Conservation (phyloP, 192 early-diverging fungal genomes). For the Coemansia nantahalensis region DNA sequence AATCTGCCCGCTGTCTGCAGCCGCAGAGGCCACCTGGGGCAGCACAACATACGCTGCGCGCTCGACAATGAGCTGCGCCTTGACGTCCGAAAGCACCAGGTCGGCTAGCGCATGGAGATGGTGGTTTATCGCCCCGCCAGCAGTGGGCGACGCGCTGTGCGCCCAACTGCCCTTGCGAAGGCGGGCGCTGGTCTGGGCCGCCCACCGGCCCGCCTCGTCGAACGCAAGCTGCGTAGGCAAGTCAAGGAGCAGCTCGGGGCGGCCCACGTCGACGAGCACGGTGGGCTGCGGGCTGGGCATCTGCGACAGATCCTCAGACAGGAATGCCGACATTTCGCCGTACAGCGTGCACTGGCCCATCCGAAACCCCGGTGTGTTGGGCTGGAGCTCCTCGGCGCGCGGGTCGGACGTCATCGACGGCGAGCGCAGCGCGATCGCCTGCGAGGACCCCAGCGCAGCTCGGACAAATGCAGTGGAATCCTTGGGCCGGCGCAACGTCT, state of each 20-base stretch:
- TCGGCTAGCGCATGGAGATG: constrained; percentile 27
- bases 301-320: constrained; percentile 46
- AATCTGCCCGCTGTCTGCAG: constrained; percentile 9
- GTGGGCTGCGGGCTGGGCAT: constrained; percentile 41
- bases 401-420: constrained; percentile 48
- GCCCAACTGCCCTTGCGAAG: no score
- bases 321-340: constrained; percentile 52
- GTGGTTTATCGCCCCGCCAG: constrained; percentile 7
- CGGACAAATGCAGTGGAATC: constrained; percentile 48
- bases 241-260: constrained; percentile 40
- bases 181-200: constrained; percentile 9
- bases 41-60: constrained; percentile 37
- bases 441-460: constrained; percentile 22
- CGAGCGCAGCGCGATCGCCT: constrained; percentile 33
- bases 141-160: no score
- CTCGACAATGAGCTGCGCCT: constrained; percentile 37
- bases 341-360: constrained; percentile 33
- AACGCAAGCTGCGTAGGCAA: constrained; percentile 42
- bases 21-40: constrained; percentile 15
- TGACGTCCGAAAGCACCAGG: constrained; percentile 41
- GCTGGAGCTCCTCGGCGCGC: constrained; percentile 37
- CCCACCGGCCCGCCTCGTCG: constrained; percentile 34
- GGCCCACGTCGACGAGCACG: constrained; percentile 30
- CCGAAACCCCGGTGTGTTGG: constrained; percentile 27
- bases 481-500: constrained; percentile 19